These are phyloP conservation scores for Dalbergia oliveri DNA, from an alignment of 306 rosid genomes.

Conservation along the genomic window DNA sequence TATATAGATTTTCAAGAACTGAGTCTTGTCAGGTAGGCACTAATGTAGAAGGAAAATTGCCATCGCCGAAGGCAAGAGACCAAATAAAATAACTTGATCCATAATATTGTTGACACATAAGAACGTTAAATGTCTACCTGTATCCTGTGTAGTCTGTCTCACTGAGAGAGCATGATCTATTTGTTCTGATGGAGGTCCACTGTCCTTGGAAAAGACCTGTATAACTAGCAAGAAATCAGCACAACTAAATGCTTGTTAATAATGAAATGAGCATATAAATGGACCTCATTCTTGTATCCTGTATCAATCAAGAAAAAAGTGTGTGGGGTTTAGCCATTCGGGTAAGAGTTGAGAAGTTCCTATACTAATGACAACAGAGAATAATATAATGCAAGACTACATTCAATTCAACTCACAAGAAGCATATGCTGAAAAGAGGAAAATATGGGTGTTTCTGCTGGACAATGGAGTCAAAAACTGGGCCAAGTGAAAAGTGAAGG, in stretches of 20 bases:
- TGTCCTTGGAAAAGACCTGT: constrained; percentile 81
- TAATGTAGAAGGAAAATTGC: not conserved
- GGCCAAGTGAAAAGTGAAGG: not conserved
- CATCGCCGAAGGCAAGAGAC: constrained; percentile 3
- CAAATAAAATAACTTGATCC: constrained; percentile 2
- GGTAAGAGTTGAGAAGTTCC: not conserved
- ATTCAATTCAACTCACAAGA: not conserved
- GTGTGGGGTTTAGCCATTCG: not conserved
- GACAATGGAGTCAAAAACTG: not conserved
- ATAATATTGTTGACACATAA: constrained; percentile 27
- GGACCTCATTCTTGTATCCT: constrained; percentile 13
- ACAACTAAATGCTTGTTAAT: not conserved
- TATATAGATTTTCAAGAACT: not conserved
- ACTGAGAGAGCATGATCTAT: constrained; percentile 36
- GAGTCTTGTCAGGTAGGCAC: constrained; percentile 23
- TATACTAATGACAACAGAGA: not conserved
- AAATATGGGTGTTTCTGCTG: not conserved
- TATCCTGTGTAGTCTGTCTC: constrained; percentile 42
- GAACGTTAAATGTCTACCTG: constrained; percentile 49
- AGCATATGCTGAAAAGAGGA: not conserved
- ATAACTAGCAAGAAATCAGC: constrained; percentile 38
- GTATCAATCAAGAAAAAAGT: not conserved
- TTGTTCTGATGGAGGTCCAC: constrained; percentile 56
- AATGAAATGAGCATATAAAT: not conserved
- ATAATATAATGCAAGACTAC: not conserved